Evolutionary conservation across 2,329 filamentous ascomycete genomes (phyloP), one percentile per base, ranked within the genome.

Genomic region (Mycocentrospora acerina): DNA sequence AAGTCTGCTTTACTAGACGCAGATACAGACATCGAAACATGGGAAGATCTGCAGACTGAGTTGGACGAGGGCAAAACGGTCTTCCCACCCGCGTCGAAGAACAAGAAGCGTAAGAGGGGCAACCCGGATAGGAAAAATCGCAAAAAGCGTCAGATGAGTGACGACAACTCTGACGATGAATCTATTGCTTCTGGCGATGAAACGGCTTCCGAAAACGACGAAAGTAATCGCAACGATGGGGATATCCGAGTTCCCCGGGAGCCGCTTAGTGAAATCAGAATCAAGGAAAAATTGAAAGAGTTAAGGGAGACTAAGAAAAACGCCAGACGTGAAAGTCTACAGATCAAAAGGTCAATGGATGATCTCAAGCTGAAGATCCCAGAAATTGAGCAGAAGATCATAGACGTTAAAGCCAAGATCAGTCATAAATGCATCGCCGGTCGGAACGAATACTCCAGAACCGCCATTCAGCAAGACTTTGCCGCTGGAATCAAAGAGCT

Each of bases 401-500:
- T 52, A 2, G 43, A 54, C 2, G 55, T 72, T 12, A 53, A 67
- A 28, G 62, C 59, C 8, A 40, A 68, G 24, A 58, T 67, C 38
- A 68, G 55, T 28, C 59, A 56, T 3, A 55, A 71, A 2, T 77
- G 80, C 44, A 81, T 85, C 38, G 62, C 68, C 12, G 73, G 71
- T 4, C 70, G 81, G 16, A 85, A 85, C 35, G 54, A 73, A 0
- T 81, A 79, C 42, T 77, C 79, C 0, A 76, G 73, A 36, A 53
- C 53, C 0, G 73, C 72, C 0, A 83, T 85, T 26, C 74, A 77
- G 50, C 59, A 69, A 10, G 79, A 85, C 37, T 85, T 82, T 54
- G 79, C 78, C 1, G 66, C 71, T 30, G 81, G 81, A 0, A 77
- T 84, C 35, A 75, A 72, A 45, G 79, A 83, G 44, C 69, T 83